A percentile compares a stretch with the other conserved stretches of the same genome.
Conservation (phyloP, 257 asterid genomes). For the Cruciata laevipes region DNA sequence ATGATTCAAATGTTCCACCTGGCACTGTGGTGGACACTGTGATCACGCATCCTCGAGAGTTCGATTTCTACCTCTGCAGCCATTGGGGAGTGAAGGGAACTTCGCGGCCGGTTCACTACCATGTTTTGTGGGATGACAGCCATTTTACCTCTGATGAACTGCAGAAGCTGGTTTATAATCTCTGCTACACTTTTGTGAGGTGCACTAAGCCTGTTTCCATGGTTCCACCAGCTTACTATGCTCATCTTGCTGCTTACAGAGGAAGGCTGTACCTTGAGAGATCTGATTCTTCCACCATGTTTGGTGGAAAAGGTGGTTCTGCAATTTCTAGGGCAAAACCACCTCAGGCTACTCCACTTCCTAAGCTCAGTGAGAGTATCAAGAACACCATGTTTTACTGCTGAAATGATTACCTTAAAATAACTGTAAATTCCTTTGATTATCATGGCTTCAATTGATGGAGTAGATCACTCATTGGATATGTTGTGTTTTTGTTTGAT, state of each 20-base stretch:
- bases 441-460: background rate
- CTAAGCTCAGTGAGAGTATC: constrained; percentile 70
- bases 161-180: constrained; percentile 78
- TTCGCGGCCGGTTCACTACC: constrained; percentile 85
- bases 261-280: constrained; percentile 80
- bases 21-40: constrained; percentile 92
- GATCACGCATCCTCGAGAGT: constrained; percentile 74
- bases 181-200: constrained; percentile 89
- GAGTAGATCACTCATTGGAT: background rate
- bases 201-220: constrained; percentile 92
- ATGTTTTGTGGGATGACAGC: constrained; percentile 83
- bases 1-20: constrained; percentile 64
- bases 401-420: constrained; percentile 25
- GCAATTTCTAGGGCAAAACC: constrained; percentile 49
- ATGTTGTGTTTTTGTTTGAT: background rate
- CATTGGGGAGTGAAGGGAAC: constrained; percentile 97
- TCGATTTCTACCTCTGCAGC: constrained; percentile 90
- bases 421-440: background rate
- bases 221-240: constrained; percentile 94
- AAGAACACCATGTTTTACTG: constrained; percentile 92
- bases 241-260: constrained; percentile 92
- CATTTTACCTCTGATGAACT: constrained; percentile 80
- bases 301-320: constrained; percentile 16
- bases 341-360: constrained; percentile 62
- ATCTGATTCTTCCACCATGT: constrained; percentile 26